phyloP scores from a whole-genome alignment of 768 basidiomycete species.

The Suillus alpinus region DNA sequence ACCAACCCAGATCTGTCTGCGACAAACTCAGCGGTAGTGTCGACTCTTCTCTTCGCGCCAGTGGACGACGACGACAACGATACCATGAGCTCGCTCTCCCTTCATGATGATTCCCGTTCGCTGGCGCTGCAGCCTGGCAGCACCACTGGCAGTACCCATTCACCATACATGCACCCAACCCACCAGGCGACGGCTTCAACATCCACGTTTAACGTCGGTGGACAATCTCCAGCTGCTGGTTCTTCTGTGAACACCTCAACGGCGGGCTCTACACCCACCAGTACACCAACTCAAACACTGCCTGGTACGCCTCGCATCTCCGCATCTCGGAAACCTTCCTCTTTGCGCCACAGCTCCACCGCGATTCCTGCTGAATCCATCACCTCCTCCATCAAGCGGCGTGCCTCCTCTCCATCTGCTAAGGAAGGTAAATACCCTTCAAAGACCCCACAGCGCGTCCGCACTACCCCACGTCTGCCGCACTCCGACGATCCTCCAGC shows the following conservation, averaged over 20 bases:
- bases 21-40: background rate
- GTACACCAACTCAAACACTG: conserved; percentile 12
- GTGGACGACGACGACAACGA: conserved; percentile 22
- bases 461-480: conserved; percentile 56
- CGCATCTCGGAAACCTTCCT: conserved; percentile 30
- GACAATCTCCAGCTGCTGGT: conserved; percentile 12
- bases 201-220: conserved; percentile 34
- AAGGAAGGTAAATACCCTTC: conserved; percentile 20
- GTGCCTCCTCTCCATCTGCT: conserved; percentile 25
- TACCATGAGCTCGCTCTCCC: conserved; percentile 20
- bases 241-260: background rate
- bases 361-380: conserved; percentile 21
- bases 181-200: conserved; percentile 34
- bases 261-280: background rate
- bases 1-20: conserved; percentile 2
- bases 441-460: conserved; percentile 30
- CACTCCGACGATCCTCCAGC: conserved; percentile 58
- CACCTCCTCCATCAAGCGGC: conserved; percentile 23
- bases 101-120: conserved; percentile 7
- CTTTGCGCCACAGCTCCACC: conserved; percentile 29
- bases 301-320: conserved; percentile 26
- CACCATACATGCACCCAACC: conserved; percentile 38
- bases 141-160: conserved; percentile 22
- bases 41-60: conserved; percentile 9
- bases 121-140: conserved; percentile 3